Percentiles rank a stretch among this genome's conserved stretches.
These are phyloP conservation scores for Russula olivacea DNA, from an alignment of 768 basidiomycete genomes.

Conservation along the genomic window DNA sequence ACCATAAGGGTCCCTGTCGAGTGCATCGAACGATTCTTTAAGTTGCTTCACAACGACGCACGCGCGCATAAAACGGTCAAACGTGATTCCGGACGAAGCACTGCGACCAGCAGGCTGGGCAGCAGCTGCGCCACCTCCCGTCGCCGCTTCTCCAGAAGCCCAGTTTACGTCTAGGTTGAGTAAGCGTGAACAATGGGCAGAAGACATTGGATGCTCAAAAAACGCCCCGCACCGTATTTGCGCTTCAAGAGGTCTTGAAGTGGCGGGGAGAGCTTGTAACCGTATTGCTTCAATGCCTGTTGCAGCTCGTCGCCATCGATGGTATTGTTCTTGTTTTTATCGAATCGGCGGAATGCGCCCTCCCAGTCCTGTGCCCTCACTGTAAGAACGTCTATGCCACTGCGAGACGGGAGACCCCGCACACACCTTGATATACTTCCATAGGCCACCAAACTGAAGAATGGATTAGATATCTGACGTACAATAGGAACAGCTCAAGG, in stretches of 20 bases:
- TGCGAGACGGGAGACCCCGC: not conserved
- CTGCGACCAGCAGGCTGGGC: constrained; percentile 24
- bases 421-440: constrained; percentile 69
- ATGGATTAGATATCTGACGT: constrained; percentile 14
- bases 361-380: constrained; percentile 59
- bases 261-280: constrained; percentile 67
- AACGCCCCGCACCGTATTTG: constrained; percentile 59
- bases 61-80: constrained; percentile 82
- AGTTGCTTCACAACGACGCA: constrained; percentile 79
- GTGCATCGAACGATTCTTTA: constrained; percentile 58
- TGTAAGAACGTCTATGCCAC: not conserved
- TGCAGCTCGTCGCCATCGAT: constrained; percentile 67
- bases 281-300: constrained; percentile 68
- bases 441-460: constrained; percentile 60
- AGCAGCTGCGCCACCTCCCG: constrained; percentile 28
- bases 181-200: not conserved
- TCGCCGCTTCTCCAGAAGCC: constrained; percentile 29
- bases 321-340: constrained; percentile 70
- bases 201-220: not conserved
- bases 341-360: constrained; percentile 75
- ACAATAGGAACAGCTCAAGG: not conserved
- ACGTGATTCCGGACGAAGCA: constrained; percentile 53
- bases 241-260: constrained; percentile 62
- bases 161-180: constrained; percentile 41
- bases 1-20: constrained; percentile 58